phyloP scores from a whole-genome alignment of 768 basidiomycete genomes.

The Pisolithus albus region DNA sequence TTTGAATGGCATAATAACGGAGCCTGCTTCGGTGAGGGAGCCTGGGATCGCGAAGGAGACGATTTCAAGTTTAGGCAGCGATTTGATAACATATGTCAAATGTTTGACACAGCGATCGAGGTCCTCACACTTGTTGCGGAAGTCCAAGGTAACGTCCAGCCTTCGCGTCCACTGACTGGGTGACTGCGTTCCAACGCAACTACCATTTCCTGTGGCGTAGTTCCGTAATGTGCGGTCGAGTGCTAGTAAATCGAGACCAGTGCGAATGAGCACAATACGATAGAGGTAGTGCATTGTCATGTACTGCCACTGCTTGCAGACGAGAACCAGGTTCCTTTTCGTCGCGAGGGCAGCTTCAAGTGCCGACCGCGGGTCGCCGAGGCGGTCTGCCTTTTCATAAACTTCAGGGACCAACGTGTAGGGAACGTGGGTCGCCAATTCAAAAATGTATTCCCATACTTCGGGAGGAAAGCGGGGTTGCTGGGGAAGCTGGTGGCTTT shows the following conservation, averaged over 20 bases:
- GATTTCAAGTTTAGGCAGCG: conserved; percentile 15
- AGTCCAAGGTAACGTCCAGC: conserved; percentile 19
- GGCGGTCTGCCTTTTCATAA: too few relatives aligned
- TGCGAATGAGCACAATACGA: conserved; percentile 15
- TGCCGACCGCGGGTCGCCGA: neutral
- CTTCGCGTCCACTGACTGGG: conserved; percentile 19
- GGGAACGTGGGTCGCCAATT: too few relatives aligned
- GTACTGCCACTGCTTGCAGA: conserved; percentile 25
- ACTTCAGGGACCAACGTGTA: too few relatives aligned
- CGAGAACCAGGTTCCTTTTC: conserved; percentile 20
- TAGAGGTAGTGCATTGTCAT: conserved; percentile 21
- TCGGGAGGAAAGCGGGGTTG: too few relatives aligned
- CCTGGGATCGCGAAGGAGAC: conserved; percentile 10
- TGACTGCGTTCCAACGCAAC: conserved; percentile 3
- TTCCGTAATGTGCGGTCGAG: conserved; percentile 11
- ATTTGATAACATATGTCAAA: conserved; percentile 11
- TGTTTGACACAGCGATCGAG: neutral
- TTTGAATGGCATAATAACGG: conserved; percentile 1
- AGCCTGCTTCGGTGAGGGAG: neutral
- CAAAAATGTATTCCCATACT: too few relatives aligned
- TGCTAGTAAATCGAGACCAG: conserved; percentile 12
- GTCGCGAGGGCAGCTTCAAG: conserved; percentile 18
- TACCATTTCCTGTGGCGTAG: conserved; percentile 7
- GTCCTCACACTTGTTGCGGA: neutral
- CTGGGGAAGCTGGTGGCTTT: too few relatives aligned